A percentile compares a stretch with the other conserved stretches of the same genome.
Conservation (phyloP, 2,329 filamentous ascomycete genomes). For the Bipolaris sorokiniana region DNA sequence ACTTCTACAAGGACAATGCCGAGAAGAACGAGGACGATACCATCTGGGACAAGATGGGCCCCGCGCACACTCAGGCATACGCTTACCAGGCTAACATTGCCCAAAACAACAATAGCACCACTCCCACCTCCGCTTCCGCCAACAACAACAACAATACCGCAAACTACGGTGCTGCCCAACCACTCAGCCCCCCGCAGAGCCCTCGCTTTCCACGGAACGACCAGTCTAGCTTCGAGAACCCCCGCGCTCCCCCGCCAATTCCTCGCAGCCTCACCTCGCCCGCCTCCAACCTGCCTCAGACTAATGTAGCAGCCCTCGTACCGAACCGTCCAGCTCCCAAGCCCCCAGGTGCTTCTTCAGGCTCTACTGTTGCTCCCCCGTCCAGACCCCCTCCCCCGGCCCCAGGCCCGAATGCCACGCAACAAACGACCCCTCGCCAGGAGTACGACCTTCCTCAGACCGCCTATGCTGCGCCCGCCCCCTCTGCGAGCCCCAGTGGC, state of each 20-base stretch:
- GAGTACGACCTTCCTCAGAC: slow-evolving; percentile 52
- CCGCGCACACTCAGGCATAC: slow-evolving; percentile 69
- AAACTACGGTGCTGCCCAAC: slow-evolving; percentile 53
- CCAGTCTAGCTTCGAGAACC: slow-evolving; percentile 96
- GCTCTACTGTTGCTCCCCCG: slow-evolving; percentile 57
- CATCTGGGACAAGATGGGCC: slow-evolving; percentile 94
- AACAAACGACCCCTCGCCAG: slow-evolving; percentile 37
- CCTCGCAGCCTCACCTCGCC: slow-evolving; percentile 57
- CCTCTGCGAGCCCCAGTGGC: slow-evolving; percentile 46
- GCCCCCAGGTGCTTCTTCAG: slow-evolving; percentile 67
- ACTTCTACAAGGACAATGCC: slow-evolving; percentile 95
- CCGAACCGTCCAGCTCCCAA: slow-evolving; percentile 86
- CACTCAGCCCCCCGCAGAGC: slow-evolving; percentile 77
- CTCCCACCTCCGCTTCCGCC: background rate
- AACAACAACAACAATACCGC: background rate
- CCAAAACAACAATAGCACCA: slow-evolving; percentile 30
- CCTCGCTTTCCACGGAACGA: slow-evolving; percentile 87
- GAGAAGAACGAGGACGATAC: slow-evolving; percentile 81
- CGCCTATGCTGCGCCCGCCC: slow-evolving; percentile 51
- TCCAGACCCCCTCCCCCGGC: slow-evolving; percentile 63
- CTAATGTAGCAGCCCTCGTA: slow-evolving; percentile 60
- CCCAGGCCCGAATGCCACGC: slow-evolving; percentile 53
- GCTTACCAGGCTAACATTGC: slow-evolving; percentile 46
- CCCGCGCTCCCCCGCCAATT: slow-evolving; percentile 87
- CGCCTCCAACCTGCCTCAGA: slow-evolving; percentile 51